A percentile compares a stretch with the other conserved stretches of the same genome.
These are phyloP conservation scores for Cercophora scortea DNA, from an alignment of 495 filamentous ascomycete genomes.

Conservation along the genomic window DNA sequence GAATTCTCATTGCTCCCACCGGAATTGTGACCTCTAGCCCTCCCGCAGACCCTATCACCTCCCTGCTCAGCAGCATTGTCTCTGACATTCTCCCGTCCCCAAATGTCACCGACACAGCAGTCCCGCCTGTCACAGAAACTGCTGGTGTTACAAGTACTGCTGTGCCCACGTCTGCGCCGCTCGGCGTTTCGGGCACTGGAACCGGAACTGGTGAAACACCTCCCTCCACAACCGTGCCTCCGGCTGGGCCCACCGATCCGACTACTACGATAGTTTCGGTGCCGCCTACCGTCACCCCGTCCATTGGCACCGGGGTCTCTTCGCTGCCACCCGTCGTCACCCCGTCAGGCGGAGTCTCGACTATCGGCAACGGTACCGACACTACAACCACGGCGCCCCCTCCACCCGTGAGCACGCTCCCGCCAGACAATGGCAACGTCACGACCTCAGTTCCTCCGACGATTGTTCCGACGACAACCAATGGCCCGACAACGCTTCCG, in stretches of 20 bases:
- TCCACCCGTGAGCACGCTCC: no score
- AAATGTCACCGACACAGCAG: background rate
- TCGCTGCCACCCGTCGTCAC: no score
- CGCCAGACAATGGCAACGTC: no score
- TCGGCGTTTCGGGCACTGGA: background rate
- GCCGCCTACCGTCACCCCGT: background rate
- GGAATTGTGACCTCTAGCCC: slow-evolving; percentile 25
- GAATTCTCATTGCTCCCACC: slow-evolving; percentile 26
- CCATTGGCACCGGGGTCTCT: background rate
- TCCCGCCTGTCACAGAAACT: background rate
- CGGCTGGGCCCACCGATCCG: background rate
- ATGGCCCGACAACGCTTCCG: no score
- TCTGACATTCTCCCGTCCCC: background rate
- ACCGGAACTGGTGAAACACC: background rate
- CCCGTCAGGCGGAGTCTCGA: no score
- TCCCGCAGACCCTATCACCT: background rate
- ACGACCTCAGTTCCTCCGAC: no score
- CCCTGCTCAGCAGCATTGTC: background rate
- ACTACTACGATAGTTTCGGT: background rate
- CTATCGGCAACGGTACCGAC: no score
- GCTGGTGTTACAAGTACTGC: background rate
- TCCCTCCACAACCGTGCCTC: background rate
- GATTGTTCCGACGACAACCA: no score
- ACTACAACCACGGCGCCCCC: no score
- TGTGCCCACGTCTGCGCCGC: background rate